Evolutionary conservation across 495 filamentous ascomycete species (phyloP), one percentile per base, ranked within the genome.

Genomic region (Talaromyces ruber): DNA sequence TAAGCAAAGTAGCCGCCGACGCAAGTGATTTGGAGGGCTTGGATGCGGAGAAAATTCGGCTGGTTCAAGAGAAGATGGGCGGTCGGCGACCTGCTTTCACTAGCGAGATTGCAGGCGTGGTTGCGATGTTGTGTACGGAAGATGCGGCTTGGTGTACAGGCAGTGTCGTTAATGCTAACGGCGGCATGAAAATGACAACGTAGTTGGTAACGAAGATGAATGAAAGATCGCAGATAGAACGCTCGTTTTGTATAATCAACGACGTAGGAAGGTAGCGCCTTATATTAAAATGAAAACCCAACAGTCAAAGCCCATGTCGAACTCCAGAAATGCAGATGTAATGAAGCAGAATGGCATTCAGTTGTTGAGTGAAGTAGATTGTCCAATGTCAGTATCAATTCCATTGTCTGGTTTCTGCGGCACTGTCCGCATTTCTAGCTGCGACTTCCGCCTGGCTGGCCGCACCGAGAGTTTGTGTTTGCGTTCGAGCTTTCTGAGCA

Each of bases 121-220:
- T 96, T 52, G 89, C 84, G 2, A 95, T 94, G 89, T 71, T 96
- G 47, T 93, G 90, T 67, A 82, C 80, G 1, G 75, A 78, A 26
- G 92, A 97, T 67, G 80, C 80, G 4, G 81, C 73, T 14, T 96
- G 89, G 89, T 88, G 84, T 71, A 97, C 92, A 1, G 93, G 92
- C 1, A 88, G 87, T 69, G 87, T 95, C 52, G 83, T 96, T 2
- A 90, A 87, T 72, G 90, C 90, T n/a, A 95, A 95, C 71, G 91
- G 91, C 2, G 91, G 91, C 6, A 88, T 94, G 83, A 78, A 77
- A 62, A 83, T 88, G 73, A 70, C 79, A 65, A 70, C 74, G 32
- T 84, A 78, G 65, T 54, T 28, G 26, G 16, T 0, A 39, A 34
- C n/a, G 6, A 24, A 9, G 14, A 57, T 57, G 51, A 54, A 28